These are phyloP conservation scores for Pseudocercospora vitis DNA, from an alignment of 2,329 filamentous ascomycete genomes.

Conservation along the genomic window DNA sequence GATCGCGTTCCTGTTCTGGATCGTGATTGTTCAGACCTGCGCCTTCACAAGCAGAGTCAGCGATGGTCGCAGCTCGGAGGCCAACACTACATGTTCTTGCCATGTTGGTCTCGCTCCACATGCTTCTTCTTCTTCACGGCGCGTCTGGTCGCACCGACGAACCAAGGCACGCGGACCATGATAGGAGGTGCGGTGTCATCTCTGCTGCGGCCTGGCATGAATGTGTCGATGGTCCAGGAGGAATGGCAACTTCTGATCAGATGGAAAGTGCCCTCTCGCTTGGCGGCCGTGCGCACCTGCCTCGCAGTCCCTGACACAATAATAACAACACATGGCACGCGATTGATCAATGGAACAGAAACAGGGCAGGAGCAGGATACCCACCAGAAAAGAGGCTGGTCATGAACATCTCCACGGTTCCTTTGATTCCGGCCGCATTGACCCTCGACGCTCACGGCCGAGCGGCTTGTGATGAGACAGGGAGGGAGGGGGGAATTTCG, in stretches of 20 bases:
- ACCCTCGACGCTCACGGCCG: neutral
- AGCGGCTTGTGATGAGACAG: too few species aligned
- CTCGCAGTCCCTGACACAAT: too few species aligned
- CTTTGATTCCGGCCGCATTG: neutral
- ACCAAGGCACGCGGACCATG: constrained; percentile 17
- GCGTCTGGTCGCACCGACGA: constrained; percentile 13
- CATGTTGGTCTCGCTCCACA: neutral
- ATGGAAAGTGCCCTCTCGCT: too few species aligned
- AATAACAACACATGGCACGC: too few species aligned
- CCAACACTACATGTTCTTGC: constrained; percentile 4
- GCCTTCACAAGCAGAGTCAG: constrained; percentile 5
- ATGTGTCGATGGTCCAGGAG: neutral
- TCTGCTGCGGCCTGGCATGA: too few species aligned
- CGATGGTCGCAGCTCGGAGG: neutral
- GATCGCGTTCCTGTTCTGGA: constrained; percentile 33
- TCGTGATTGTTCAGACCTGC: constrained; percentile 25
- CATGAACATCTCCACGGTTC: constrained; percentile 23
- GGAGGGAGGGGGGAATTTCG: neutral
- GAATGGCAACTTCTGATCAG: too few species aligned
- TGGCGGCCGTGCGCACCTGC: too few species aligned
- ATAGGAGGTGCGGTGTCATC: neutral
- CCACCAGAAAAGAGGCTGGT: constrained; percentile 23
- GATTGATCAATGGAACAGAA: too few species aligned
- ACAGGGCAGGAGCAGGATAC: constrained; percentile 11
- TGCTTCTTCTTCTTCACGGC: neutral